Base-by-base conservation (phyloP, 352 stramenopile genomes). In the Phytophthora cryptogea region DNA sequence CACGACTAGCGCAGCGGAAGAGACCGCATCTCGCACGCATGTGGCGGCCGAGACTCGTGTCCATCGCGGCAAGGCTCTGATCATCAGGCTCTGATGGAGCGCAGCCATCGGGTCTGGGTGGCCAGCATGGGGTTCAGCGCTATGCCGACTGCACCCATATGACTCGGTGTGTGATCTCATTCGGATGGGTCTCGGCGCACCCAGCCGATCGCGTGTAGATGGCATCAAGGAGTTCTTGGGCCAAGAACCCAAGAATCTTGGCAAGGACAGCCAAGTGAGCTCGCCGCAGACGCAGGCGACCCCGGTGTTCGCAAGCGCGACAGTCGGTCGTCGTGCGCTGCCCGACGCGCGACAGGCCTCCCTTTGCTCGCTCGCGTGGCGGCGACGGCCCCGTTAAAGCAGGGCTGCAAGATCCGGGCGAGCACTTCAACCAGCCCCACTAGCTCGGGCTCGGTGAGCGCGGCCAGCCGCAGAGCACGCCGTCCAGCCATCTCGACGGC, bases 21-120 rank as follows among this genome's bases (percentile, higher is more conserved):
- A 71, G 57, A 70, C 63, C 53, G 33, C 61, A 65, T 65, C 46
- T 54, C 57, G 63, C 63, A 64, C 58, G 63, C 51, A 64, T 55
- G 58, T 47, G 58, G 30, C 46, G 20, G 54, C 30, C 17, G 40
- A 16, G 33, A 23, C 49, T 57, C 10, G 27, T 9, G 36, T 36
- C 26, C 31, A 14, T n/a, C n/a, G 28, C 37, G 5, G 23, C 2
- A 3, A 10, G 20, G 20, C 20, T 2, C 20, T 23, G 20, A 23
- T 23, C 20, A 23, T 26, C 36, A 23, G 36, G 36, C 10, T n/a
- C 36, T 26, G 36, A 42, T 42, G 14, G 14, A 41, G 4, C 14
- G 36, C n/a, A 51, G 33, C 40, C 44, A 63, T 58, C 13, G 20
- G 39, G 44, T 59, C 23, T 31, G 35, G 31, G 52, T 48, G 48